Conservation (phyloP, 148 eudicot species). For the Rhododendron vialii region DNA sequence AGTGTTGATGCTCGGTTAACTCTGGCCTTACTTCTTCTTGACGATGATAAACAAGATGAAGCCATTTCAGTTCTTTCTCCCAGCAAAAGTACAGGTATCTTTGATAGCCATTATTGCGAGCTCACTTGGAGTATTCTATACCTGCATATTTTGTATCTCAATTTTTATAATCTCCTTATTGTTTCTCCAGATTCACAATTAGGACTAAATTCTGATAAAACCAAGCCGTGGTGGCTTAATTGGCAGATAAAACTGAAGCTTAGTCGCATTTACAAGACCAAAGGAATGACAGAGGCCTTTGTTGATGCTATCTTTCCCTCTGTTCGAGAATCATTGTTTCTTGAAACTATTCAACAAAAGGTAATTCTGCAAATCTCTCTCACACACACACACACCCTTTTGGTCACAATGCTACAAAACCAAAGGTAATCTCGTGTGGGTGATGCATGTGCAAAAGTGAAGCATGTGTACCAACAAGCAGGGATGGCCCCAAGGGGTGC, state of each 20-base stretch:
- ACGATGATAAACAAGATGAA: slow-evolving; percentile 70
- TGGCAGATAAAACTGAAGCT: slow-evolving; percentile 77
- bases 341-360: slow-evolving; percentile 57
- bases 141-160: not conserved
- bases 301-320: slow-evolving; percentile 61
- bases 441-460: not conserved
- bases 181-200: slow-evolving; percentile 28
- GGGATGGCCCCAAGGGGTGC: too few relatives aligned
- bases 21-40: slow-evolving; percentile 66
- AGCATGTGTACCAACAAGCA: too few relatives aligned
- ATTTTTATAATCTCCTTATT: not conserved
- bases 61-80: slow-evolving; percentile 77
- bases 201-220: slow-evolving; percentile 24
- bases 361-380: slow-evolving; percentile 25
- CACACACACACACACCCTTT: too few relatives aligned
- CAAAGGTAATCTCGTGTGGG: not conserved
- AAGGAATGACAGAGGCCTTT: slow-evolving; percentile 62
- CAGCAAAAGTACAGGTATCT: slow-evolving; percentile 51
- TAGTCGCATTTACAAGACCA: slow-evolving; percentile 55
- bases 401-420: too few relatives aligned
- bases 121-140: slow-evolving; percentile 8
- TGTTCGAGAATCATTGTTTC: slow-evolving; percentile 58
- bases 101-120: not conserved
- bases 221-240: slow-evolving; percentile 70
- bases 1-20: slow-evolving; percentile 67